Evolutionary conservation across 2,329 filamentous ascomycete species (phyloP).

Genomic region (Aspergillus puulaauensis): DNA sequence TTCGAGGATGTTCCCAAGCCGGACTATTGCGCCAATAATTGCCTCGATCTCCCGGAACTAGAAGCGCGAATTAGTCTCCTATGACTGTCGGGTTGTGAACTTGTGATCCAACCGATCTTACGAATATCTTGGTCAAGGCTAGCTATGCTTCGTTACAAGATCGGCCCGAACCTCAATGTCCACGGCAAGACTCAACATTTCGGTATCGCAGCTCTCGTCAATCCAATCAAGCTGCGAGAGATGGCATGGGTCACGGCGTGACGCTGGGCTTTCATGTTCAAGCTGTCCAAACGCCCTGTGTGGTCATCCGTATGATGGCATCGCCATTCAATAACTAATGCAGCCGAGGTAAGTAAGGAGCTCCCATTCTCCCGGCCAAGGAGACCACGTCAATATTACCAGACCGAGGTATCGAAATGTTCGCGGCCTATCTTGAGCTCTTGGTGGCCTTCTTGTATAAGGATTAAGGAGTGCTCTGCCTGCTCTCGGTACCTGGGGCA

Average conservation of each 20-base stretch:
- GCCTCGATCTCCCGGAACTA: background rate
- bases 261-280: background rate
- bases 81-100: background rate
- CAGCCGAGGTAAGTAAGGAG: slow-evolving; percentile 3
- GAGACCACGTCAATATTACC: background rate
- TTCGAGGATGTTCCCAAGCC: background rate
- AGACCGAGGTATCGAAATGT: background rate
- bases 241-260: background rate
- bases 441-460: background rate
- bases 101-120: background rate
- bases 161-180: too few species aligned
- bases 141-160: too few species aligned
- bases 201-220: too few species aligned
- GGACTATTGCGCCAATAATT: background rate
- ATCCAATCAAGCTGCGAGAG: background rate
- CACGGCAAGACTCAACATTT: too few species aligned
- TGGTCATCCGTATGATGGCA: background rate
- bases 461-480: background rate
- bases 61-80: background rate
- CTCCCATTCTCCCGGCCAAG: background rate
- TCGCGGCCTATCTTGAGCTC: background rate
- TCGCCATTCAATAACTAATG: background rate
- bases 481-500: background rate
- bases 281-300: background rate
- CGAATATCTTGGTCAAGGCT: background rate